A percentile compares a stretch with the other conserved stretches of the same genome.
phyloP scores from a whole-genome alignment of 495 filamentous ascomycete genomes.

The Talaromyces borbonicus region DNA sequence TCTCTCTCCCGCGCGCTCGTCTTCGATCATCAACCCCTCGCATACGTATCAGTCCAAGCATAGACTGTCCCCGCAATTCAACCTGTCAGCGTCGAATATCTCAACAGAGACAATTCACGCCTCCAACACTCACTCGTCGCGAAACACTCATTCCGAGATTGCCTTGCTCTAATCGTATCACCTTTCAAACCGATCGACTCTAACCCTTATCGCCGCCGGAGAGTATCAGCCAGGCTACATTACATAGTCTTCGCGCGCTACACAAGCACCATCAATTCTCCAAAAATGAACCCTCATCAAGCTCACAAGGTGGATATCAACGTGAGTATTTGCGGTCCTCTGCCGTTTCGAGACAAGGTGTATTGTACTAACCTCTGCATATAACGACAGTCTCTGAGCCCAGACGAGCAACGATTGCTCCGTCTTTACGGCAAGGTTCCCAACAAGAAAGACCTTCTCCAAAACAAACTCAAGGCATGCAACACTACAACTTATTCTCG shows the following conservation, averaged over 20 bases:
- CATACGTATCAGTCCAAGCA: no score
- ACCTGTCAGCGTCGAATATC: no score
- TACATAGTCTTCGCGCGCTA: neutral
- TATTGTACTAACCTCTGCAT: neutral
- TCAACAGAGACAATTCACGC: no score
- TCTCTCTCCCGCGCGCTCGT: no score
- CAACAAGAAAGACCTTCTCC: slow-evolving; percentile 88
- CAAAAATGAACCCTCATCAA: slow-evolving; percentile 81
- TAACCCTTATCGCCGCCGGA: no score
- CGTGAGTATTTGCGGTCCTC: slow-evolving; percentile 45
- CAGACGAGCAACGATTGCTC: slow-evolving; percentile 92
- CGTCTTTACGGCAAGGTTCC: slow-evolving; percentile 95
- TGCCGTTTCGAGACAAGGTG: neutral
- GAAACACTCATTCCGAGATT: no score
- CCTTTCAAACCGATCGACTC: no score
- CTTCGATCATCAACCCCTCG: no score
- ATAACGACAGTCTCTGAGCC: slow-evolving; percentile 67
- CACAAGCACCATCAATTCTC: neutral
- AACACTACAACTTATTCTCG: neutral
- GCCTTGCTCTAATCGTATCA: no score
- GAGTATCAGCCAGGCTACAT: neutral
- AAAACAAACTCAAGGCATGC: slow-evolving; percentile 83
- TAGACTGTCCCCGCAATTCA: no score
- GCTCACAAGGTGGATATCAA: slow-evolving; percentile 94
- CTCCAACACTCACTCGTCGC: no score